Base-by-base conservation (phyloP, 139 green algal genomes). In the Ostreobium quekettii region DNA sequence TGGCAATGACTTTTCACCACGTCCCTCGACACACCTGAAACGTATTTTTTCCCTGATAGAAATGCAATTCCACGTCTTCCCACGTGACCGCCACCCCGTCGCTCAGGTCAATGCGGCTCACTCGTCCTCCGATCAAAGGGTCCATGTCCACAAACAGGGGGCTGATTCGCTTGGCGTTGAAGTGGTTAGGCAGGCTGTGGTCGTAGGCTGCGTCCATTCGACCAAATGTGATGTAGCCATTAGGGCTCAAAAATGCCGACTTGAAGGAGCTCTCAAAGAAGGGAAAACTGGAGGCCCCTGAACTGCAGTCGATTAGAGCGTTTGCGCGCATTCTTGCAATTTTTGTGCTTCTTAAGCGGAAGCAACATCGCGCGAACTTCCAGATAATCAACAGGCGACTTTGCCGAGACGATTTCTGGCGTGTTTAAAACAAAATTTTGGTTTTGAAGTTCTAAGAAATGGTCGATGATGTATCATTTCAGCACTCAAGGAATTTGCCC, bases 11-110 rank as follows among this genome's bases (percentile, higher is more conserved):
- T n/a, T n/a, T n/a, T n/a, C n/a, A n/a, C n/a, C n/a, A n/a, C n/a
- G n/a, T n/a, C n/a, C n/a, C n/a, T n/a, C n/a, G n/a, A n/a, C 42
- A 53, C 11, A 53, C 42, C 42, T 53, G 42, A 53, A 53, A 53
- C 11, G 42, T 53, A 19, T 53, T 53, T 53, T 53, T 53, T 19
- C 42, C 42, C 19, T 19, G 42, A 53, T 53, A 53, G 19, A 53
- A 53, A 53, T 53, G 42, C 15, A 11, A 26, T 53, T 53, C 42
- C 42, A 53, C 42, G 19, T 53, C 19, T 19, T 19, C 19, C 42
- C 42, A 53, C 11, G 42, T 19, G 15, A 53, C 42, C 15, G 19
- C 42, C 15, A 53, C 11, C 19, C 42, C 15, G 19, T 53, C 42
- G 19, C 19, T 19, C 42, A 26, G 42, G 15, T 53, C 15, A 19